Base-by-base conservation (phyloP, 352 stramenopile species). In the Phytophthora aleatoria region DNA sequence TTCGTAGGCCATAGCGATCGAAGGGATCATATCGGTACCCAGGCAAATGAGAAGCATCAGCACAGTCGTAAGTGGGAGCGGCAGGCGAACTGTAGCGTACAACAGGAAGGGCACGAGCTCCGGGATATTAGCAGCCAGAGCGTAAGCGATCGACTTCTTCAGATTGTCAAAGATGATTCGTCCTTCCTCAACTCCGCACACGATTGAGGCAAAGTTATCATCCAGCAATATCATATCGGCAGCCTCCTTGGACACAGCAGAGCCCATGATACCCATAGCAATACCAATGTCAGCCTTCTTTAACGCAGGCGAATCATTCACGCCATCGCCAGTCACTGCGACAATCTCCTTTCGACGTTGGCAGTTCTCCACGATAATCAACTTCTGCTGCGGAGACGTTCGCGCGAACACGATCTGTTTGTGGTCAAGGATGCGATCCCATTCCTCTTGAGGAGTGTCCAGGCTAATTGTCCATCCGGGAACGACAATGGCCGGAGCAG, bases 281-380 rank as follows among this genome's bases (percentile, higher is more conserved):
- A 99, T 96, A 76, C 97, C 97, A 79, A 99, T 98, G 66, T 99
- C 95, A 5, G 97, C 96, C 70, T 97, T 92, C 70, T 98, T 98
- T 6, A 99, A 71, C 6, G 97, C 97, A 30, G 97, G 97, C 10
- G 96, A 95, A 72, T 99, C 97, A 67, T 99, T 99, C 6, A 99
- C 97, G 73, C 97, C 97, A 75, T 99, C 97, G 16, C 97, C 97
- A 16, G 95, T 99, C 63, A 99, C 95, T 13, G 93, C 93, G 8
- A 98, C 90, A 30, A 98, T 91, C 45, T 97, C 83, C 10, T 91
- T 92, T 3, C 69, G 73, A 9, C 83, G 74, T 71, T 97, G 87
- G 53, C 82, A 88, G 47, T 95, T 92, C 54, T 97, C 88, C 5
- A 99, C 97, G 72, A 99, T 99, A 56, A 88, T 87, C n/a, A 98